Base-by-base conservation (phyloP, 177 flowering plant species). In the Vitis hybrid region DNA sequence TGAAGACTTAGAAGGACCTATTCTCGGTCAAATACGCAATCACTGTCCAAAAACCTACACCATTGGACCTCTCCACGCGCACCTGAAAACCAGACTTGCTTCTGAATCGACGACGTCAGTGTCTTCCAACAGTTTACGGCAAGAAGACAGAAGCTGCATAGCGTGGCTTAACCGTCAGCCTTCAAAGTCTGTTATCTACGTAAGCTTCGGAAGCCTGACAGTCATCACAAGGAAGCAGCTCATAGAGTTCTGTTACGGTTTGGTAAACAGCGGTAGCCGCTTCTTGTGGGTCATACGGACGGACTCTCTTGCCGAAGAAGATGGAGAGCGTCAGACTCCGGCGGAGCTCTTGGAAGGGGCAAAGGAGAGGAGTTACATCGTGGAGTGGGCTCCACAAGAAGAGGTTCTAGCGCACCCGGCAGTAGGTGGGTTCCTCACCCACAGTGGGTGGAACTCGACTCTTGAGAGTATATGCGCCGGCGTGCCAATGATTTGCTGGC, bases 51-150 rank as follows among this genome's bases (percentile, higher is more conserved):
- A 79, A 3, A 55, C 70, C 49, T 86, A 84, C 70, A 35, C 87
- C 16, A 62, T 87, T 2, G 91, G 92, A 2, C 91, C 92, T 3
- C 78, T 85, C 50, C 89, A 85, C 46, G 71, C 77, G 4, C 85
- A 71, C 12, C 64, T 78, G 2, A 79, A 56, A 12, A 5, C 76
- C 16, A 58, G 68, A 10, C 21, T 70, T 49, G 12, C 9, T 3
- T 2, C 15, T 1, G 12, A 60, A 8, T n/a, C 32, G 9, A 1
- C 73, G 4, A 19, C 70, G 1, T 56, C 76, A 1, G 9, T 46
- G 0, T 24, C 69, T 40, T 66, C 82, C 1, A 80, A 65, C 60
- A 78, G 87, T 60, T 66, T 70, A 24, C 49, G 24, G 55, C 16
- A 67, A 56, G 71, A 19, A 0, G 74, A 72, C 60, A 40, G 51